phyloP scores from a whole-genome alignment of 2,329 filamentous ascomycete genomes.

The Polytolypa hystricis region DNA sequence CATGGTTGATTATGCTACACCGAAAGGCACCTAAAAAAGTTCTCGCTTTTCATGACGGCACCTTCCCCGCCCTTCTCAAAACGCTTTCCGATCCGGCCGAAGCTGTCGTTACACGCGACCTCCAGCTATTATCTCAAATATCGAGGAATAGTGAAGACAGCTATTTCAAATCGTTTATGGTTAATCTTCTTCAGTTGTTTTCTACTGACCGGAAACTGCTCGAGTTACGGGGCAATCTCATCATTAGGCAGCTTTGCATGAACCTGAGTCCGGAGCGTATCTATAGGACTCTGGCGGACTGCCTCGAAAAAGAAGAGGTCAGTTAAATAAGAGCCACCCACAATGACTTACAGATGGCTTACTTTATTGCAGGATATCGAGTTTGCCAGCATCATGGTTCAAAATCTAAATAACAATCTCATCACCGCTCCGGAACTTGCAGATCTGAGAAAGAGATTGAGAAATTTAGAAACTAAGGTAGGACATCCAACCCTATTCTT shows the following conservation, averaged over 20 bases:
- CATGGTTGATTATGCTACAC: conserved; percentile 97
- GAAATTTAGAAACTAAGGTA: conserved; percentile 81
- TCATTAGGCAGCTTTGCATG: conserved; percentile 88
- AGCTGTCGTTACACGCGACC: conserved; percentile 86
- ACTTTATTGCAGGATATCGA: conserved; percentile 57
- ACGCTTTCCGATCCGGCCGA: conserved; percentile 92
- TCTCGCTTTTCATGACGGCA: conserved; percentile 90
- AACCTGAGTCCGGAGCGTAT: conserved; percentile 90
- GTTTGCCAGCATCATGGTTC: conserved; percentile 98
- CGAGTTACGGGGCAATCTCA: conserved; percentile 87
- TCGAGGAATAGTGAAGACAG: conserved; percentile 93
- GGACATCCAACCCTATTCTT: conserved; percentile 4
- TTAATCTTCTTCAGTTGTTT: conserved; percentile 87
- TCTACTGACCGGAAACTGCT: conserved; percentile 84
- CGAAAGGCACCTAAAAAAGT: conserved; percentile 88
- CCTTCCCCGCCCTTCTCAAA: conserved; percentile 90
- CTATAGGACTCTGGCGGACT: conserved; percentile 89
- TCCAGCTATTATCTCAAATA: conserved; percentile 90
- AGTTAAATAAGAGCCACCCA: conserved; percentile 6
- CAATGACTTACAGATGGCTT: conserved; percentile 8
- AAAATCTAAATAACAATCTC: conserved; percentile 97
- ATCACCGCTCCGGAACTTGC: conserved; percentile 92
- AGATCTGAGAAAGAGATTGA: conserved; percentile 76
- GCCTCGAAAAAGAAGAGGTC: conserved; percentile 84
- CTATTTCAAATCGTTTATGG: conserved; percentile 97